These are phyloP conservation scores for Austroboletus niveus DNA, from an alignment of 1,284 basidiomycete genomes.

Conservation along the genomic window DNA sequence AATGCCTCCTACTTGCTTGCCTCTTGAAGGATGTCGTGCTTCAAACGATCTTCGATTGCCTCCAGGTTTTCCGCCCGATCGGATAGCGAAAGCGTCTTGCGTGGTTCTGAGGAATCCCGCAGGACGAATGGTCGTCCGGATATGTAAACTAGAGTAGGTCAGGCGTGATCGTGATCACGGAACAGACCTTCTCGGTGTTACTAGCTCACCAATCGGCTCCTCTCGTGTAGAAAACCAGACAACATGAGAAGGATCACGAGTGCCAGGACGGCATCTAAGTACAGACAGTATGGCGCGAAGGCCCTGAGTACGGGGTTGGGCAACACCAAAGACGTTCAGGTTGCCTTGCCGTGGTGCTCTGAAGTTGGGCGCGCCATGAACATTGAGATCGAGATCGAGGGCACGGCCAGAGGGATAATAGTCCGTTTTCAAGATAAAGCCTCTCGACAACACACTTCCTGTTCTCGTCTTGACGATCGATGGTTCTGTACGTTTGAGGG, in stretches of 20 bases:
- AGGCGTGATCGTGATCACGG: background rate
- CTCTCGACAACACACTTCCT: conserved; percentile 87
- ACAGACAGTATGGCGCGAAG: conserved; percentile 90
- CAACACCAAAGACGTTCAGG: conserved; percentile 89
- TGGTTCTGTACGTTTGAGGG: conserved; percentile 60
- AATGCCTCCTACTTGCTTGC: conserved; percentile 56
- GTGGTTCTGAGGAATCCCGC: conserved; percentile 87
- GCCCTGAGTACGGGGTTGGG: conserved; percentile 93
- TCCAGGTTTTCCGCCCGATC: conserved; percentile 95
- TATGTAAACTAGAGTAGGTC: conserved; percentile 65
- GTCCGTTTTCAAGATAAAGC: conserved; percentile 93
- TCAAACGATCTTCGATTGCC: conserved; percentile 89
- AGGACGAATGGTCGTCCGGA: conserved; percentile 95
- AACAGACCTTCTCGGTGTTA: background rate
- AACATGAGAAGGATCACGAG: conserved; percentile 61
- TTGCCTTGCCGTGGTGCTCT: conserved; percentile 74
- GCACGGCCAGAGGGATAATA: conserved; percentile 88
- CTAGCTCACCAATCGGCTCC: conserved; percentile 69
- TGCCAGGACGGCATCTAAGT: conserved; percentile 74
- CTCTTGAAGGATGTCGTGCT: conserved; percentile 93
- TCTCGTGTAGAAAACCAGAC: conserved; percentile 86
- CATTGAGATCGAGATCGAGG: conserved; percentile 86
- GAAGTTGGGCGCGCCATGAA: conserved; percentile 97
- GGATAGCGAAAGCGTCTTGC: conserved; percentile 78
- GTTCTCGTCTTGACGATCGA: conserved; percentile 84